Evolutionary conservation across 345 rosid genomes (phyloP).

Genomic region (Populus simonii): DNA sequence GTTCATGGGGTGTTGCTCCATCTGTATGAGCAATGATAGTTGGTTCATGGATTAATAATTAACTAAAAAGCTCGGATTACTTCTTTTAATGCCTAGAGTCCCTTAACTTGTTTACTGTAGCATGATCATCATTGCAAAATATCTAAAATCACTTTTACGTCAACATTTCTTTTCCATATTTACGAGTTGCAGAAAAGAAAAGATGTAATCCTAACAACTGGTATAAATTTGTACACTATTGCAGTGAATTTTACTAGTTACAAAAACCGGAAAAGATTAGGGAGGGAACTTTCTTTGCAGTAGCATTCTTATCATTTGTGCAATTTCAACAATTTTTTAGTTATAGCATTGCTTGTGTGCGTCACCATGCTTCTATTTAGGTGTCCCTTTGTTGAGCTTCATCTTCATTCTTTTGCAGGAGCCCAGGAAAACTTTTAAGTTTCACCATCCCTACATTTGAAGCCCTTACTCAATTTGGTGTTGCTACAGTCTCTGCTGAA

Average conservation of each 20-base stretch:
- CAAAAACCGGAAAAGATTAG: not conserved
- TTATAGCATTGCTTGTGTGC: not conserved
- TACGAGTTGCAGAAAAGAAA: not conserved
- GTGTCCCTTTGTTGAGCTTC: not conserved
- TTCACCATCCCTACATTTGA: conserved; percentile 77
- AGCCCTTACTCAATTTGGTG: conserved; percentile 84
- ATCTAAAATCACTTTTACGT: not conserved
- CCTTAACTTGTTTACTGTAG: not conserved
- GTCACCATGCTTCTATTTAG: too few species aligned
- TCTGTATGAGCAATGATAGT: not conserved
- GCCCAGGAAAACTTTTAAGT: conserved; percentile 80
- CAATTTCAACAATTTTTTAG: not conserved
- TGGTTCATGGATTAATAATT: not conserved
- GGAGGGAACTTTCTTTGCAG: not conserved
- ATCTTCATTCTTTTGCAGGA: conserved; percentile 41
- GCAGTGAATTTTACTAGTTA: not conserved
- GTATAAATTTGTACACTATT: not conserved
- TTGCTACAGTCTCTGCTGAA: conserved; percentile 62
- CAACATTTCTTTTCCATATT: not conserved
- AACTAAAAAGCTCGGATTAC: not conserved
- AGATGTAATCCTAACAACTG: not conserved
- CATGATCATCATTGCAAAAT: not conserved
- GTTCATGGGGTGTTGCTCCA: not conserved
- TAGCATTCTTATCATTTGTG: not conserved
- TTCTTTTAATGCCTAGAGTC: not conserved